Evolutionary conservation across 371 early-diverging fungal species (phyloP).

Genomic region (Mucor mucedo): DNA sequence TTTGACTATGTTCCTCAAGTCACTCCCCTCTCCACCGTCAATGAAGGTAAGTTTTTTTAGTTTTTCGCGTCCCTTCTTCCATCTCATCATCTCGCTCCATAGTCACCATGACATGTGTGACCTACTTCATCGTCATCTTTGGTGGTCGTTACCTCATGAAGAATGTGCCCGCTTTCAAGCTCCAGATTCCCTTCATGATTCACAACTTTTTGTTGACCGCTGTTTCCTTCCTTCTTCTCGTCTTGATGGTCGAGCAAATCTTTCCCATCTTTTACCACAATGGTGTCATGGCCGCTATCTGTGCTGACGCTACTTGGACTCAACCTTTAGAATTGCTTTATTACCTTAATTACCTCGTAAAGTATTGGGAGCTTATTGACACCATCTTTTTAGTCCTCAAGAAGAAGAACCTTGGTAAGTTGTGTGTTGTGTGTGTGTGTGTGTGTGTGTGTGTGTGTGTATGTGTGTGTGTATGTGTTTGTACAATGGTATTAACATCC

Average conservation of each 20-base stretch:
- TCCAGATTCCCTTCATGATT: constrained; percentile 67
- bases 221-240: constrained; percentile 65
- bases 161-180: constrained; percentile 64
- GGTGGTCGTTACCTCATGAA: constrained; percentile 74
- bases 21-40: constrained; percentile 72
- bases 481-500: not conserved
- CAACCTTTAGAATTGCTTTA: constrained; percentile 78
- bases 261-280: constrained; percentile 65
- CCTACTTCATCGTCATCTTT: constrained; percentile 76
- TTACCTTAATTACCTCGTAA: constrained; percentile 86
- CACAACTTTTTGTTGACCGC: constrained; percentile 80
- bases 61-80: too few relatives aligned
- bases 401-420: constrained; percentile 43
- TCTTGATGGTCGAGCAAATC: constrained; percentile 74
- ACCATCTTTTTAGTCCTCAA: constrained; percentile 44
- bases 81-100: not conserved
- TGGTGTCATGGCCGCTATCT: constrained; percentile 75
- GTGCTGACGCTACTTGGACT: constrained; percentile 70
- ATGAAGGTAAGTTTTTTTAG: constrained; percentile 41
- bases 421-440: not conserved
- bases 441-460: not conserved
- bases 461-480: not conserved
- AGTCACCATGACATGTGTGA: constrained; percentile 58
- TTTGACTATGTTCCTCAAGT: constrained; percentile 65
- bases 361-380: constrained; percentile 81